Evolutionary conservation across 805 yeast genomes (phyloP).

Genomic region (Ogataea nakhonphanomensis): DNA sequence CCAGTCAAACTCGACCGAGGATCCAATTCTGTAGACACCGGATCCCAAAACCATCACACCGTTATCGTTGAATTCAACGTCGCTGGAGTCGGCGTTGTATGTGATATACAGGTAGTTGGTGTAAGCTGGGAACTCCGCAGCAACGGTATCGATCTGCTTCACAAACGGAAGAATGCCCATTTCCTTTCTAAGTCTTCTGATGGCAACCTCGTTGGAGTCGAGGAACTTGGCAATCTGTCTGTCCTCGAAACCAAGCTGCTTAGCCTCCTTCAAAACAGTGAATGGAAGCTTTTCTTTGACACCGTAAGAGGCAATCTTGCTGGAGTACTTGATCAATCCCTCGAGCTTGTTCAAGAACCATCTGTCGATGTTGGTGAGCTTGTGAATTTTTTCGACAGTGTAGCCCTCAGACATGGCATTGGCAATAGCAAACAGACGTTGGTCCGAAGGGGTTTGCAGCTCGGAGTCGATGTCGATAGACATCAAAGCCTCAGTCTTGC

Average conservation of each 20-base stretch:
- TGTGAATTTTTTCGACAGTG: conserved; percentile 89
- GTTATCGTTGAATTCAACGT: conserved; percentile 83
- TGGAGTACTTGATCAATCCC: conserved; percentile 69
- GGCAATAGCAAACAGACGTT: conserved; percentile 93
- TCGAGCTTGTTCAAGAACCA: conserved; percentile 92
- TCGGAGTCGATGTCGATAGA: conserved; percentile 90
- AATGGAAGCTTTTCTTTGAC: conserved; percentile 60
- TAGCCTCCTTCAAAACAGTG: conserved; percentile 71
- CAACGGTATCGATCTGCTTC: conserved; percentile 96
- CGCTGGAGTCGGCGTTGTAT: conserved; percentile 86
- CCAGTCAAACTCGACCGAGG: conserved; percentile 99
- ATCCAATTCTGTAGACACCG: conserved; percentile 98
- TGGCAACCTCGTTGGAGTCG: conserved; percentile 87
- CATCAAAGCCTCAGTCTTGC: conserved; percentile 77
- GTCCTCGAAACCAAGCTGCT: conserved; percentile 95
- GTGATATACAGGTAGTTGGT: conserved; percentile 95
- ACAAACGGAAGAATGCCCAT: conserved; percentile 87
- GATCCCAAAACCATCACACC: conserved; percentile 96
- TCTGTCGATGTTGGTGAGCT: conserved; percentile 85
- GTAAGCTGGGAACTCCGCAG: conserved; percentile 97
- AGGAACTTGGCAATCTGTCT: conserved; percentile 90
- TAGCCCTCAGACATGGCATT: conserved; percentile 88
- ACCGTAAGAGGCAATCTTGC: conserved; percentile 54
- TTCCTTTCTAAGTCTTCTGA: conserved; percentile 84
- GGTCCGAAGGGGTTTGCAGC: conserved; percentile 95